Evolutionary conservation across 495 filamentous ascomycete species (phyloP).

Genomic region (Podospora pseudocomata): DNA sequence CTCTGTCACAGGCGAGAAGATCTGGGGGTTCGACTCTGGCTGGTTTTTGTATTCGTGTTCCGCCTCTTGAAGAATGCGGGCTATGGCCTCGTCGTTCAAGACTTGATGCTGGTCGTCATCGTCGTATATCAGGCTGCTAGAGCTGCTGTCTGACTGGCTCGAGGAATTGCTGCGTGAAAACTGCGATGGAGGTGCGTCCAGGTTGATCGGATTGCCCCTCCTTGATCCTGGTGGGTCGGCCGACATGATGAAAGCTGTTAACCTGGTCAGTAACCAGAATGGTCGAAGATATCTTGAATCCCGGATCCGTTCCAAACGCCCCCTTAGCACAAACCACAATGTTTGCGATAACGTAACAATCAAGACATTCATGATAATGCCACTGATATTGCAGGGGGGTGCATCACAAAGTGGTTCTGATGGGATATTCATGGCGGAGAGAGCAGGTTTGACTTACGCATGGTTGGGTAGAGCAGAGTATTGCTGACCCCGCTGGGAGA

Average conservation of each 20-base stretch:
- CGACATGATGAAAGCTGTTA: not conserved
- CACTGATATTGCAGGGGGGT: not conserved
- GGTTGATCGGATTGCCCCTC: not conserved
- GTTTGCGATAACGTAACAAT: not conserved
- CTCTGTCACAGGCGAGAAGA: not conserved
- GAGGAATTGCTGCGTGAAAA: not conserved
- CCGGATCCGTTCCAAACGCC: no score
- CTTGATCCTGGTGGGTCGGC: not conserved
- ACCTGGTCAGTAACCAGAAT: not conserved
- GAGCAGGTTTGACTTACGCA: not conserved
- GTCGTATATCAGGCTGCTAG: not conserved
- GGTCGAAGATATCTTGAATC: no score
- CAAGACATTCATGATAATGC: not conserved
- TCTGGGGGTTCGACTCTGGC: not conserved
- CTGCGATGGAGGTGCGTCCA: not conserved
- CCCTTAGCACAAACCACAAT: no score
- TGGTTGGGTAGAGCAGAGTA: not conserved
- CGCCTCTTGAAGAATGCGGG: not conserved
- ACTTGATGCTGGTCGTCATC: not conserved
- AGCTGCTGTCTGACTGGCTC: not conserved
- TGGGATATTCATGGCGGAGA: not conserved
- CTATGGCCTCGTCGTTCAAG: not conserved
- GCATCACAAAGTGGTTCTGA: not conserved
- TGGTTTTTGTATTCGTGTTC: not conserved
- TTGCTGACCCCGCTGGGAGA: not conserved